These are phyloP conservation scores for Solanum hybrid DNA, from an alignment of 305 asterid genomes.

Conservation along the genomic window DNA sequence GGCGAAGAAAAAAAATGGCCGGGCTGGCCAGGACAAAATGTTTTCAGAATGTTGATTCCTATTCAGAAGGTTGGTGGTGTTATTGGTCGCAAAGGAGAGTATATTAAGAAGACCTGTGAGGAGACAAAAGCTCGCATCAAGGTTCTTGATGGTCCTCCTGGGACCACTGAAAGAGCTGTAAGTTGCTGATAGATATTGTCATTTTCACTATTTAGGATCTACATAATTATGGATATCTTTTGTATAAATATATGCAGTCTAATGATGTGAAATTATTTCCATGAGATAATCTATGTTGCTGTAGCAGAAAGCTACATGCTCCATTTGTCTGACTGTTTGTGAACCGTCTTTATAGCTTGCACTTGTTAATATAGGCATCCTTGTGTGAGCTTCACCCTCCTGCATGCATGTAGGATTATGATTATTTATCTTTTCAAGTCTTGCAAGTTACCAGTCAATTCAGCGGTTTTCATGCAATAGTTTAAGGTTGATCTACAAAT, in stretches of 20 bases:
- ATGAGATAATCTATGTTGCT: background rate
- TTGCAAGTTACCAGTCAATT: background rate
- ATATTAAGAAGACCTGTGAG: conserved; percentile 48
- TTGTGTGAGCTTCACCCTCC: background rate
- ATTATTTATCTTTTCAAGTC: background rate
- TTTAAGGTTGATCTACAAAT: background rate
- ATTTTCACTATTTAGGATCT: background rate
- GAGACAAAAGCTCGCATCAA: conserved; percentile 59
- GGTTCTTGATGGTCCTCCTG: conserved; percentile 74
- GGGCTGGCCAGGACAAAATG: conserved; percentile 88
- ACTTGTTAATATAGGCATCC: background rate
- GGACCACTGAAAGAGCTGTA: conserved; percentile 68
- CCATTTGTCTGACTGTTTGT: background rate
- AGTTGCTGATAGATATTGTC: conserved; percentile 20
- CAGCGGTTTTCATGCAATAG: background rate
- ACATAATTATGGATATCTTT: background rate
- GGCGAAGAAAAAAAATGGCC: conserved; percentile 64
- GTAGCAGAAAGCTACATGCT: background rate
- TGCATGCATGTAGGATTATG: background rate
- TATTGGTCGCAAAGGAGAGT: conserved; percentile 79
- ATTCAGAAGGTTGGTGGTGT: conserved; percentile 68
- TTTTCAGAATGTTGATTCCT: conserved; percentile 64
- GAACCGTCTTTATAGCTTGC: background rate
- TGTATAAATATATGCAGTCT: background rate
- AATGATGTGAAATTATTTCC: background rate